Base-by-base conservation (phyloP, 2,329 filamentous ascomycete species). In the Aspergillus pseudoviridinutans region DNA sequence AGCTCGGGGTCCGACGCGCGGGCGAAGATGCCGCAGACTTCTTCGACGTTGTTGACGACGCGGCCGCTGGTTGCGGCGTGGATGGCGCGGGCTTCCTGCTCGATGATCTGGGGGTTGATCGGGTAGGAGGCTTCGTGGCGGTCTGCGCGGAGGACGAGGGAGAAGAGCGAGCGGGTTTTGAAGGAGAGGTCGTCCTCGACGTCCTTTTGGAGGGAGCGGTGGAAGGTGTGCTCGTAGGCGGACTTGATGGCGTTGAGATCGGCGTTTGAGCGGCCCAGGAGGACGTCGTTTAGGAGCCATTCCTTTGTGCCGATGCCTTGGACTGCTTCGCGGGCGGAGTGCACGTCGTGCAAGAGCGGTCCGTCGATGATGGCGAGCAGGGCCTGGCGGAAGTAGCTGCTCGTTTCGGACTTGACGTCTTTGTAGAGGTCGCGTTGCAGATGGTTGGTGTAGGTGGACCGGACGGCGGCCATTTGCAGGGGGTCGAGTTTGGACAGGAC, bases 261-360 rank as follows among this genome's bases (percentile, higher is more conserved):
- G 35, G 92, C 91, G 68, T 97, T 97, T 38, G 87, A 89, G 38
- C 93, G 85, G 8, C 87, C 83, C 3, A 97, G 83, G 2, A 97
- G 81, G 5, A 96, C 83, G 65, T 97, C 93, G 71, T 96, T 94
- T 51, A 99, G 80, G 1, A 94, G 80, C 55, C 80, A 79, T 70
- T 97, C 93, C 67, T 96, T 96, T 0, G 93, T 97, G 7, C 94
- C 94, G 0, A 85, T 71, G 0, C 93, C 92, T 51, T 86, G 80
- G 78, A 96, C 86, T 1, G 91, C 88, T 1, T 87, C 81, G 67
- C 87, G 80, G 8, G 94, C 77, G 54, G 85, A 82, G 67, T 87
- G 80, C 3, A 88, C 87, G 71, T 97, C 93, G 61, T 91, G 82
- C 51, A 85, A 78, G 9, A 97, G 80, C 0, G 93, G 94, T 0